Conservation (phyloP, 2,329 filamentous ascomycete species). For the Geosmithia putterillii region DNA sequence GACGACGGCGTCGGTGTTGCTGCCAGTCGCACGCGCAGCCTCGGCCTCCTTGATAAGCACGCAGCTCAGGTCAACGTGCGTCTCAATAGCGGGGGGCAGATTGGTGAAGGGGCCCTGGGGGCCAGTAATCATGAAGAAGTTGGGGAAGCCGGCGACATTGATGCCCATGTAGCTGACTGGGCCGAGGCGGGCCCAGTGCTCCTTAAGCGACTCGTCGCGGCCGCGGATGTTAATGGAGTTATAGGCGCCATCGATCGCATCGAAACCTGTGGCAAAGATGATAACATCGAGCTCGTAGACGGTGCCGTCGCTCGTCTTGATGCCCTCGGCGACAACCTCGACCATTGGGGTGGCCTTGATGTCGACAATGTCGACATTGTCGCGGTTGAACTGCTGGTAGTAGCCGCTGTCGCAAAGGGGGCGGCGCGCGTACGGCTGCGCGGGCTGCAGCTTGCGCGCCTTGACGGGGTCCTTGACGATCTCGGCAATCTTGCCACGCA, state of each 20-base stretch:
- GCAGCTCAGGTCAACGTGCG: too few species aligned
- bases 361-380: slow-evolving; percentile 32
- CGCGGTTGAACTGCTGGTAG: slow-evolving; percentile 35
- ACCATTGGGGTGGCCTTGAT: slow-evolving; percentile 27
- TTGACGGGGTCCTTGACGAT: not conserved
- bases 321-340: slow-evolving; percentile 19
- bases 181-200: too few species aligned
- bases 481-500: not conserved
- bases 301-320: slow-evolving; percentile 18
- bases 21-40: too few species aligned
- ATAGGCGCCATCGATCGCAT: slow-evolving; percentile 11
- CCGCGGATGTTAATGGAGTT: too few species aligned
- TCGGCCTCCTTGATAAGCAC: too few species aligned
- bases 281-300: slow-evolving; percentile 21
- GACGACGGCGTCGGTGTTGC: too few species aligned
- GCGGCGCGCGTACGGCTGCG: not conserved
- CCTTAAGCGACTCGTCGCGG: too few species aligned
- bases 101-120: too few species aligned
- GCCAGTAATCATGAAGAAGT: too few species aligned
- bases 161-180: too few species aligned
- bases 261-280: slow-evolving; percentile 28
- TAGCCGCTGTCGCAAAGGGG: slow-evolving; percentile 28
- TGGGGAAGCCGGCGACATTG: too few species aligned
- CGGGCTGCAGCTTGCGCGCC: not conserved
- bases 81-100: too few species aligned